Conservation (phyloP, 2,329 filamentous ascomycete genomes). For the Tolypocladium amazonense region DNA sequence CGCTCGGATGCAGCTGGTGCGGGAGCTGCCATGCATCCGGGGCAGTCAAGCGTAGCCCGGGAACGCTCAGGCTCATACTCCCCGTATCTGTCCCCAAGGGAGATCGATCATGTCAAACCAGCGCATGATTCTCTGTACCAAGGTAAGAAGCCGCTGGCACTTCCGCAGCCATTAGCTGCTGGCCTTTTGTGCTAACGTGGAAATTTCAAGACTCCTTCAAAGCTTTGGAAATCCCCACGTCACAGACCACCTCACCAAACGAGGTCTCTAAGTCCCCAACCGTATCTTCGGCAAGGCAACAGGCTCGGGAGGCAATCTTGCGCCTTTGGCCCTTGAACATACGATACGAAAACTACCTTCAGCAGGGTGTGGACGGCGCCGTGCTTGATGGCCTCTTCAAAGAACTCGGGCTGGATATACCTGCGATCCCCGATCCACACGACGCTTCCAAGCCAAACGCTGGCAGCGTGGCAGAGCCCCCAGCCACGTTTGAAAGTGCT, state of each 20-base stretch:
- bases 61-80: conserved; percentile 43
- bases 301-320: conserved; percentile 58
- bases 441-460: background rate
- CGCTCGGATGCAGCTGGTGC: background rate
- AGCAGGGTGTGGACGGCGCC: conserved; percentile 57
- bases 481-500: background rate
- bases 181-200: background rate
- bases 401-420: conserved; percentile 51
- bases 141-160: conserved; percentile 3
- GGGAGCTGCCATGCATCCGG: background rate
- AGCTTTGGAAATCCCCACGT: background rate
- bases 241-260: background rate
- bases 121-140: background rate
- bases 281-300: conserved; percentile 33
- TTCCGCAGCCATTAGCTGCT: background rate
- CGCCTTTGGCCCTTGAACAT: conserved; percentile 57
- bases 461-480: background rate
- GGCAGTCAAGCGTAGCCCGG: conserved; percentile 10
- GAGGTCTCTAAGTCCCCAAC: too few species aligned
- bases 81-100: conserved; percentile 38
- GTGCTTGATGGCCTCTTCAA: conserved; percentile 56
- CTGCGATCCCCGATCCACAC: background rate
- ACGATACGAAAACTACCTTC: conserved; percentile 60
- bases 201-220: background rate
- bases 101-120: conserved; percentile 21